A percentile compares a stretch with the other conserved stretches of the same genome.
Evolutionary conservation across 768 basidiomycete genomes (phyloP).

Genomic region (Trametes cubensis): DNA sequence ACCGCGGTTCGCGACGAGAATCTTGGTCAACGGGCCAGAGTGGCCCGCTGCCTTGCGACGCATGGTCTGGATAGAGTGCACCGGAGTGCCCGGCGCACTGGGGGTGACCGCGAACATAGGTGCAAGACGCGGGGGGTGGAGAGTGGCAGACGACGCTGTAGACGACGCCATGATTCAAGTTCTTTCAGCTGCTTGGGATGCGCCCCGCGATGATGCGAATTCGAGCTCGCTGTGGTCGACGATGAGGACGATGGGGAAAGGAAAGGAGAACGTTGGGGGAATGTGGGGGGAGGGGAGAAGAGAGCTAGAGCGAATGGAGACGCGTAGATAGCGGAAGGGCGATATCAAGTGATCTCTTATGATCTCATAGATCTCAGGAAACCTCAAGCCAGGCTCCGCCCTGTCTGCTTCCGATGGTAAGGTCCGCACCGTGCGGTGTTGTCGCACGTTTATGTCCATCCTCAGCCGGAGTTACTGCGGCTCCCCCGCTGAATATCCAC

Average conservation of each 20-base stretch:
- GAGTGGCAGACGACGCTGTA: constrained; percentile 25
- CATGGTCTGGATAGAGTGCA: constrained; percentile 91
- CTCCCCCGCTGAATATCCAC: constrained; percentile 36
- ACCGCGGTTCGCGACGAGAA: constrained; percentile 89
- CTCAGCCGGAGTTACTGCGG: constrained; percentile 39
- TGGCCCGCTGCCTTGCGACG: constrained; percentile 90
- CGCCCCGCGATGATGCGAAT: background rate
- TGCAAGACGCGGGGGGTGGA: constrained; percentile 76
- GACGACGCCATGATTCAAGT: constrained; percentile 22
- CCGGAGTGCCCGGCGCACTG: constrained; percentile 80
- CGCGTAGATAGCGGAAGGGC: constrained; percentile 20
- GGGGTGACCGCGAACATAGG: constrained; percentile 74
- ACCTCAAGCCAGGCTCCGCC: too few relatives aligned
- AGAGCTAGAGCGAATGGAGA: constrained; percentile 16
- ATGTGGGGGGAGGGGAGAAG: constrained; percentile 6
- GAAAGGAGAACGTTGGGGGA: background rate
- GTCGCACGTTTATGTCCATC: constrained; percentile 15
- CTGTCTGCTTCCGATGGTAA: constrained; percentile 16
- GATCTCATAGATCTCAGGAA: constrained; percentile 22
- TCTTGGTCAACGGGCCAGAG: constrained; percentile 86
- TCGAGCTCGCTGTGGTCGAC: constrained; percentile 13
- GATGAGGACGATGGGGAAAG: constrained; percentile 20
- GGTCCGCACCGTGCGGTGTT: constrained; percentile 17
- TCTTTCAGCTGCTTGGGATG: constrained; percentile 2
- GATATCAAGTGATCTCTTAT: constrained; percentile 24